Base-by-base conservation (phyloP, 148 eudicot genomes). In the Silene conica region DNA sequence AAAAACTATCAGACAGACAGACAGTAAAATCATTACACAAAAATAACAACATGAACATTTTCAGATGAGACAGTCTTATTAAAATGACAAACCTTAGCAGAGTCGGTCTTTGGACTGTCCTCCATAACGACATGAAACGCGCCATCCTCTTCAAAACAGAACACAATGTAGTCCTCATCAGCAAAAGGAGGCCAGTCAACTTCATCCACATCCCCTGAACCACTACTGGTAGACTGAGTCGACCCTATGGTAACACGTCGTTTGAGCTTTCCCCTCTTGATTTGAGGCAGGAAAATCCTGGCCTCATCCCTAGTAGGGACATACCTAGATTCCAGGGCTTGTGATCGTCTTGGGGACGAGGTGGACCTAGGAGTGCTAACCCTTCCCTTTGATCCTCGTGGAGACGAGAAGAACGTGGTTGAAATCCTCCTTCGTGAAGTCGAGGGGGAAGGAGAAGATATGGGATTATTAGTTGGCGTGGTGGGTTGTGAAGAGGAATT, bases 91-190 rank as follows among this genome's bases (percentile, higher is more conserved):
- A 87, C 88, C 88, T 85, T 81, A 16, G 55, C 54, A 75, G 69
- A 58, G 1, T 21, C 66, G 38, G 73, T 76, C 79, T 75, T 55
- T 58, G 79, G 50, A 74, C 80, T 82, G 69, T 80, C 85, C 45
- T 87, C 92, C 80, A 77, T 75, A 12, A 82, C 72, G 45, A 90
- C 86, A 77, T 85, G 85, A 52, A 90, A 82, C 14, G 67, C 88
- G 13, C 96, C 96, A 63, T 88, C 90, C 72, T 88, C 92, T 63
- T 81, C 82, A 9, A 90, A 87, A 77, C 90, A 90, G 59, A 90
- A 90, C 14, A 90, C 92, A 74, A 90, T 90, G 75, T 88, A 90
- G 70, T 90, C 96, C 74, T 88, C 96, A 7, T 90, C 94, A 25
- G 84, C 81, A 79, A 81, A 82, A 1, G 79, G 78, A 0, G 84